Evolutionary conservation across 2,329 filamentous ascomycete genomes (phyloP), one percentile per base, ranked within the genome.

Genomic region (Cytospora piceae): DNA sequence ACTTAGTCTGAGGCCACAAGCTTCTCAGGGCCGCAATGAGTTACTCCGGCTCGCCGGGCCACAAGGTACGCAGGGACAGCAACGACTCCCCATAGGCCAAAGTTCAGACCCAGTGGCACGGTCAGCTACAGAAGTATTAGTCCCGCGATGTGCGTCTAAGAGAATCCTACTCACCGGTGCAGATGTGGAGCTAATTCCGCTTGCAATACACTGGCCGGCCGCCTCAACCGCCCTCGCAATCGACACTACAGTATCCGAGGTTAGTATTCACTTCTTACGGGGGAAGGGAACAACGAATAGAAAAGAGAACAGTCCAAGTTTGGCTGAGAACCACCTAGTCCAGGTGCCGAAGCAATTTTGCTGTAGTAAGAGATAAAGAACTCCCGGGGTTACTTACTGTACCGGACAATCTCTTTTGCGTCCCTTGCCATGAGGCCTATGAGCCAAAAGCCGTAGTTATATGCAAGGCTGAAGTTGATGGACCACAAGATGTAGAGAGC

Each of bases 391-490:
- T 39, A 11, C 37, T 39, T 2, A 39, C 37, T 71, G 27, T 69
- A 74, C 27, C 74, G 62, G 4, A 71, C 68, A 9, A 72, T 67
- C 39, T 74, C 73, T 15, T 63, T 70, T 1, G 72, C 70, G 8
- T 71, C 17, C 14, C 49, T 58, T 8, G 72, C 73, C 27, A 74
- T 29, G 27, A 71, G 74, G 3, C 74, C 72, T 11, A 75, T 70
- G 1, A 77, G 65, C 73, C 74, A 77, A 57, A 76, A 78, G 2
- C 73, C 73, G 39, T 74, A 76, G 62, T 76, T 77, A 63, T 76
- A 75, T 9, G 73, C 71, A 58, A 76, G 64, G 0, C 71, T 70
- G 60, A 69, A 75, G 56, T 74, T 74, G 22, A 74, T 70, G 63
- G 75, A 75, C 72, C 70, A 74, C 42, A 77, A 68, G 20, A 77